phyloP scores from a whole-genome alignment of 305 asterid genomes.

The Rubia balearica region DNA sequence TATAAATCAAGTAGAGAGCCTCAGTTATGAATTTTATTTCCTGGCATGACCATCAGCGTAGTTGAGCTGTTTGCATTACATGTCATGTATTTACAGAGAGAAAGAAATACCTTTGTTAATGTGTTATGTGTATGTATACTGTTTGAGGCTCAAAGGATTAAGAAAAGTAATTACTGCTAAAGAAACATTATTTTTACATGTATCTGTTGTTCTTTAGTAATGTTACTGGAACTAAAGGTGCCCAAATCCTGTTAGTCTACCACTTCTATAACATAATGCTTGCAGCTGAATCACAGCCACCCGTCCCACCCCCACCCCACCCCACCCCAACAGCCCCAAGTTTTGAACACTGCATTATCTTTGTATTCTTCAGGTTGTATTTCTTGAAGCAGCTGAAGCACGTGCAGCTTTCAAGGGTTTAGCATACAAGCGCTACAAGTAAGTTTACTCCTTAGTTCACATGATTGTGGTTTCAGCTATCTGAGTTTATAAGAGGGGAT shows the following conservation, averaged over 20 bases:
- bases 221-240: not conserved
- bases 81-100: not conserved
- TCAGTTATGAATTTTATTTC: not conserved
- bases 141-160: not conserved
- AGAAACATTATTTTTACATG: not conserved
- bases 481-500: not conserved
- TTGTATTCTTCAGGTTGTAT: constrained; percentile 47
- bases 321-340: too few relatives aligned
- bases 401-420: constrained; percentile 73
- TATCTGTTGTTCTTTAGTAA: not conserved
- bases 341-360: not conserved
- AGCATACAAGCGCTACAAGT: constrained; percentile 92
- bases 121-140: not conserved
- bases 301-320: too few relatives aligned
- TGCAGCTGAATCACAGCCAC: not conserved
- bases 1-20: not conserved
- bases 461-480: not conserved
- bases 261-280: not conserved
- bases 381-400: constrained; percentile 80
- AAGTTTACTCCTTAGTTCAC: constrained; percentile 22
- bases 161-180: not conserved
- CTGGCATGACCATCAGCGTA: not conserved
- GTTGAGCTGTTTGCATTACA: not conserved
- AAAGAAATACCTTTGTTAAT: not conserved
- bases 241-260: not conserved